phyloP scores from a whole-genome alignment of 768 basidiomycete species.

The Neoboletus magnificus region DNA sequence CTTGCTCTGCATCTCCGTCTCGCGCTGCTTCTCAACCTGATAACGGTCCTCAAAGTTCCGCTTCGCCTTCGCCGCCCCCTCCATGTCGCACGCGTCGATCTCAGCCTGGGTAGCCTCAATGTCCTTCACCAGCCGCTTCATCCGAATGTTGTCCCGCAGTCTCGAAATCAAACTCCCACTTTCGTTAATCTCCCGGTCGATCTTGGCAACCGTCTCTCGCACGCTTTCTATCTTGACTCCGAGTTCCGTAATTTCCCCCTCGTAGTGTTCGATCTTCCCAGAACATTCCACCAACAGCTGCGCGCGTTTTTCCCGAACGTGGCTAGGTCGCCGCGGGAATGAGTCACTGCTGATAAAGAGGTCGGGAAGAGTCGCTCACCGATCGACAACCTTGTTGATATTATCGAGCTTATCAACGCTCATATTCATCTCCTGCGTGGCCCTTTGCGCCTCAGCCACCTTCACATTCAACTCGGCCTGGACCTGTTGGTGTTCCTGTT shows the following conservation, averaged over 20 bases:
- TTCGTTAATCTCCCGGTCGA: constrained; percentile 79
- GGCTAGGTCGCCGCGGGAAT: constrained; percentile 43
- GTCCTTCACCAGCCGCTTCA: constrained; percentile 63
- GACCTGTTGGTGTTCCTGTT: constrained; percentile 48
- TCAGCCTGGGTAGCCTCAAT: constrained; percentile 65
- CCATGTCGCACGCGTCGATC: constrained; percentile 77
- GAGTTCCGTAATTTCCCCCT: constrained; percentile 43
- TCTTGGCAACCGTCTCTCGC: constrained; percentile 45
- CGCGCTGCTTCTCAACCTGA: constrained; percentile 63
- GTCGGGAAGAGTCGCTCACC: constrained; percentile 37
- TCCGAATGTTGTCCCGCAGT: constrained; percentile 79
- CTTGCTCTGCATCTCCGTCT: constrained; percentile 66
- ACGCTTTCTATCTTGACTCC: constrained; percentile 39
- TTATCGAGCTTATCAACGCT: constrained; percentile 58
- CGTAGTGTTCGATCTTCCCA: constrained; percentile 47
- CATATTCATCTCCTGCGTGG: constrained; percentile 63
- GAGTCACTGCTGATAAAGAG: not conserved
- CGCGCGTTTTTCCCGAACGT: constrained; percentile 65
- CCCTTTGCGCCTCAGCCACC: constrained; percentile 49
- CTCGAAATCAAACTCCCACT: constrained; percentile 66
- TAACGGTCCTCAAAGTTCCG: constrained; percentile 84
- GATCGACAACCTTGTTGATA: constrained; percentile 61
- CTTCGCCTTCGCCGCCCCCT: constrained; percentile 79
- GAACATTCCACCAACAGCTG: constrained; percentile 58
- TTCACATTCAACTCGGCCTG: constrained; percentile 50